A percentile compares a stretch with the other conserved stretches of the same genome.
Evolutionary conservation across 495 filamentous ascomycete species (phyloP).

Genomic region (Penicillium manginii): DNA sequence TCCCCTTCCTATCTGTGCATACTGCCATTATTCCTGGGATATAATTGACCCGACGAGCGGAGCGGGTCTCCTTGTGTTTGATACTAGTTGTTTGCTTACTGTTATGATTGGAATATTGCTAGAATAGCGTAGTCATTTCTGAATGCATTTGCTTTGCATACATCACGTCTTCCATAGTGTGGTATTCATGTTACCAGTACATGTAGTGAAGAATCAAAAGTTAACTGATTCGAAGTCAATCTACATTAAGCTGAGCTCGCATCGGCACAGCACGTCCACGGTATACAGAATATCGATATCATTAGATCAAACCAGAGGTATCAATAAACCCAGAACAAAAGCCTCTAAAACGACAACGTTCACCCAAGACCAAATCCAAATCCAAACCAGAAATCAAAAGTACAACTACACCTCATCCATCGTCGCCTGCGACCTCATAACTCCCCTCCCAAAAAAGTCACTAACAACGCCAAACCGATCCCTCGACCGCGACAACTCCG

Average conservation of each 20-base stretch:
- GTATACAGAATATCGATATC: slow-evolving; percentile 6
- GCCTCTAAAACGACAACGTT: not conserved
- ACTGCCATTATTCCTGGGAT: slow-evolving; percentile 12
- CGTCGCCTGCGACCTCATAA: slow-evolving; percentile 65
- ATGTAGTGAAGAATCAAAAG: not conserved
- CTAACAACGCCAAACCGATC: slow-evolving; percentile 87
- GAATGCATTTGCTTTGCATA: slow-evolving; percentile 15
- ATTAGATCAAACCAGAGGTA: slow-evolving; percentile 17
- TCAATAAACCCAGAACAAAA: slow-evolving; percentile 12
- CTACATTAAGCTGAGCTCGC: too few species aligned
- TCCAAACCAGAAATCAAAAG: not conserved
- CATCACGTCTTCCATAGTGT: not conserved
- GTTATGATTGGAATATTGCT: slow-evolving; percentile 17
- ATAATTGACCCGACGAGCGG: slow-evolving; percentile 13
- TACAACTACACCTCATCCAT: slow-evolving; percentile 30
- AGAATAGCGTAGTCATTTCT: slow-evolving; percentile 18
- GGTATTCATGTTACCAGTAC: too few species aligned
- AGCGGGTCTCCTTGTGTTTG: slow-evolving; percentile 10
- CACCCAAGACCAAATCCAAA: not conserved
- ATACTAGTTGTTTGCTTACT: slow-evolving; percentile 2
- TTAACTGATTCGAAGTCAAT: not conserved
- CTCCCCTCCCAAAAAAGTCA: slow-evolving; percentile 93
- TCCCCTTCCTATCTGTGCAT: slow-evolving; percentile 16
- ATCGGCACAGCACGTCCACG: too few species aligned
- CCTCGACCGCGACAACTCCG: slow-evolving; percentile 74